Percentiles rank a stretch among this genome's conserved stretches.
phyloP scores from a whole-genome alignment of 2,329 filamentous ascomycete species.

The Stemphylium vesicarium region DNA sequence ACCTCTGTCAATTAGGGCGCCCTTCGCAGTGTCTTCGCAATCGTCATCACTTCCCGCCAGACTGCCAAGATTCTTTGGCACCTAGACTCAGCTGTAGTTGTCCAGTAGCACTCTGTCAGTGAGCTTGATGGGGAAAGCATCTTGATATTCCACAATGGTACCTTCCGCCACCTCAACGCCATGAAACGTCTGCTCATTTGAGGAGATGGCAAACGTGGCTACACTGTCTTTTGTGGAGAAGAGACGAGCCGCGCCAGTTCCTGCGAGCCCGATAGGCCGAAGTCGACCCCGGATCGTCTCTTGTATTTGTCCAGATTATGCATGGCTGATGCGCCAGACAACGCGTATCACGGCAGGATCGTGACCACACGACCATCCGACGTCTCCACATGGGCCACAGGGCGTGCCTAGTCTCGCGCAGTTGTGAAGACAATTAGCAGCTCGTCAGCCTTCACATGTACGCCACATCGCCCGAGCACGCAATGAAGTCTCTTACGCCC shows the following conservation, averaged over 20 bases:
- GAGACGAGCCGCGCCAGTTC: not conserved
- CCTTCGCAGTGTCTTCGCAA: no score
- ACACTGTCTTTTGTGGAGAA: no score
- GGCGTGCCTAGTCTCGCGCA: not conserved
- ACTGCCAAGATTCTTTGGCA: no score
- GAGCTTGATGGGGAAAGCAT: no score
- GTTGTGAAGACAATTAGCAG: not conserved
- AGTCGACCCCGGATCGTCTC: not conserved
- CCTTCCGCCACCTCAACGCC: not conserved
- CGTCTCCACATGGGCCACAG: not conserved
- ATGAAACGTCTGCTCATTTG: no score
- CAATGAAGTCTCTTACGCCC: not conserved
- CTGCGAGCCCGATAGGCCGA: not conserved
- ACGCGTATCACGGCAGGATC: not conserved
- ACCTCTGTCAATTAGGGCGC: constrained; percentile 1
- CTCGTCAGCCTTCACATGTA: not conserved
- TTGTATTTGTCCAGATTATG: not conserved
- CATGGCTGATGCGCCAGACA: not conserved
- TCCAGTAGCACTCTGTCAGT: no score
- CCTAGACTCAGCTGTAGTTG: no score
- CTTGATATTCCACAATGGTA: no score
- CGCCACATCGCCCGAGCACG: constrained; percentile 15
- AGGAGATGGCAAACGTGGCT: no score
- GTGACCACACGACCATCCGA: not conserved
- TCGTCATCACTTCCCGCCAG: no score